Percentiles rank a stretch among this genome's conserved stretches.
phyloP scores from a whole-genome alignment of 805 yeast genomes.

The Ogataea methylovora region DNA sequence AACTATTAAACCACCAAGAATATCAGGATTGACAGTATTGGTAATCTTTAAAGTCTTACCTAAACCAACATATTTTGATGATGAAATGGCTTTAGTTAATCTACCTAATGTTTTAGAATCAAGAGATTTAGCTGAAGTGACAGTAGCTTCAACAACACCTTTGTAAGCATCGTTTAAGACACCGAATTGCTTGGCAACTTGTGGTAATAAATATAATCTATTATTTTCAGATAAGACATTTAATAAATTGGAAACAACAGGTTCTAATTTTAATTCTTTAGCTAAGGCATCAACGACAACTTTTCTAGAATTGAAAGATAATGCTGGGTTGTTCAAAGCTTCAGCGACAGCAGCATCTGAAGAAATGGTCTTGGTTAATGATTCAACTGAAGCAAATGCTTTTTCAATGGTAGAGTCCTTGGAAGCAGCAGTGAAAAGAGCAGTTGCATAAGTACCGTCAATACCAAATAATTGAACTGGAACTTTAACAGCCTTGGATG shows the following conservation, averaged over 20 bases:
- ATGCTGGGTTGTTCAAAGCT: slow-evolving; percentile 75
- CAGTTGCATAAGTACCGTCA: slow-evolving; percentile 96
- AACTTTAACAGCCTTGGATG: slow-evolving; percentile 52
- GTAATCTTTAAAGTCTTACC: slow-evolving; percentile 81
- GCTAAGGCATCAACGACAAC: slow-evolving; percentile 57
- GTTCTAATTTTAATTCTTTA: slow-evolving; percentile 45
- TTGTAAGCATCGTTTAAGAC: slow-evolving; percentile 80
- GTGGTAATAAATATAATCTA: slow-evolving; percentile 67
- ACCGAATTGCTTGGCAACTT: slow-evolving; percentile 64
- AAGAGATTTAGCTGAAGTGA: slow-evolving; percentile 80
- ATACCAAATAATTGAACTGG: slow-evolving; percentile 93
- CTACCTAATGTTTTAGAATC: slow-evolving; percentile 74
- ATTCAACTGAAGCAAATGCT: slow-evolving; percentile 57
- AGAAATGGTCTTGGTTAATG: slow-evolving; percentile 46
- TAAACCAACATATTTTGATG: slow-evolving; percentile 73
- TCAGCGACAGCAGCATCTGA: slow-evolving; percentile 57
- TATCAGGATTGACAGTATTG: slow-evolving; percentile 81
- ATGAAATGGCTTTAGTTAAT: slow-evolving; percentile 69
- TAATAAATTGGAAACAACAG: slow-evolving; percentile 72
- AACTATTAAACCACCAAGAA: slow-evolving; percentile 91
- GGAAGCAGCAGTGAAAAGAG: slow-evolving; percentile 86
- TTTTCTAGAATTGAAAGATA: slow-evolving; percentile 67
- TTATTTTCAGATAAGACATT: slow-evolving; percentile 87
- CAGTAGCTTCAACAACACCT: slow-evolving; percentile 89
- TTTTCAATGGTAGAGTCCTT: slow-evolving; percentile 67